Evolutionary conservation across 345 rosid species (phyloP), one percentile per base, ranked within the genome.

Genomic region (Cardamine resedifolia): DNA sequence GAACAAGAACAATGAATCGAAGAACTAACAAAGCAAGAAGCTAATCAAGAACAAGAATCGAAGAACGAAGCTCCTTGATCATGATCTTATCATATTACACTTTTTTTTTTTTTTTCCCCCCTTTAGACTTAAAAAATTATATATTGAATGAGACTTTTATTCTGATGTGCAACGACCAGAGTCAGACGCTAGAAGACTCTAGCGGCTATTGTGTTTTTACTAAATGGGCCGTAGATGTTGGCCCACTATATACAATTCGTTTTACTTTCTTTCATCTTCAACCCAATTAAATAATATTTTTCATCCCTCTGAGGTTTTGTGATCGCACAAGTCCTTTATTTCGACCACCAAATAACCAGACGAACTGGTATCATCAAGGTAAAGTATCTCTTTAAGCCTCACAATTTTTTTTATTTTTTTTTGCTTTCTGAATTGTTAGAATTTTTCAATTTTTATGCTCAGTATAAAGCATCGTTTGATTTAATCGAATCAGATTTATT

Each of bases 151-250:
- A 31, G 34, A 31, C 9, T 31, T 31, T 7, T 31, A 31, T 31
- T 33, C 36, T 26, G 11, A 33, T 51, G 43, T 30, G 23, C 39
- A 30, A 30, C 39, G n/a, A n/a, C n/a, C n/a, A n/a, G n/a, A n/a
- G n/a, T 56, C 5, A 23, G 18, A 51, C 36, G n/a, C 39, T 28
- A 43, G 52, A 64, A 64, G 28, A 28, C 56, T 33, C 3, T 65
- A 5, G 23, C 21, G 6, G 39, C 39, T 49, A 20, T 20, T 26
- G 33, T 15, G 21, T 15, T 49, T 50, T 21, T n/a, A 43, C 23
- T 8, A 55, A 55, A 57, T 70, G 74, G 74, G 66, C 74, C 61
- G 16, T 71, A 60, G 5, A 49, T 24, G 2, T 28, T 50, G 51
- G 51, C 52, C 75, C 75, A 71, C 3, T 71, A 7, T 19, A 34